Conservation (phyloP, 2,329 filamentous ascomycete genomes). For the Lithohypha guttulata region DNA sequence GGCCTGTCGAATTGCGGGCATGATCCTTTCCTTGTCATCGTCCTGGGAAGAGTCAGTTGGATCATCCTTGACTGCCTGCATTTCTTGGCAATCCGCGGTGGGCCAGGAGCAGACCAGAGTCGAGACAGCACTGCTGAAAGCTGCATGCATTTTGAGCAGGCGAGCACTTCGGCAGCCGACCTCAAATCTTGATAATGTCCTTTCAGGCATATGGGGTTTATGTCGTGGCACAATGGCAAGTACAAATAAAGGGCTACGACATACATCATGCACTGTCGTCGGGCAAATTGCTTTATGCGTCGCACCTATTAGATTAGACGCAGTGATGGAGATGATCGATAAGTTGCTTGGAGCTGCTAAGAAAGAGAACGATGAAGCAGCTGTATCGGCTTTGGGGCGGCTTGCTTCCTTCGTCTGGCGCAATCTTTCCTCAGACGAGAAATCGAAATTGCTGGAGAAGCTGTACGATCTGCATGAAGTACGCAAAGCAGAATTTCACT, state of each 20-base stretch:
- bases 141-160: conserved; percentile 49
- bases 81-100: conserved; percentile 47
- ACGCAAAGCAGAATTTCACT: conserved; percentile 77
- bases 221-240: too few species aligned
- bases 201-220: too few species aligned
- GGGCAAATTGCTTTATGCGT: conserved; percentile 52
- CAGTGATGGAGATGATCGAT: conserved; percentile 40
- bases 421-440: conserved; percentile 36
- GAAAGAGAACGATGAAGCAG: conserved; percentile 67
- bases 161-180: conserved; percentile 44
- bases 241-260: conserved; percentile 46
- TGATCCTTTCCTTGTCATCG: conserved; percentile 57
- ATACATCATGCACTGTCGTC: conserved; percentile 47
- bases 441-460: conserved; percentile 47
- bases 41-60: conserved; percentile 8
- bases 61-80: conserved; percentile 10
- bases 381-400: conserved; percentile 70
- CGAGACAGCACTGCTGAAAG: conserved; percentile 49
- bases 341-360: conserved; percentile 60
- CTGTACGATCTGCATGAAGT: conserved; percentile 73
- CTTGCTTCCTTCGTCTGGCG: conserved; percentile 39
- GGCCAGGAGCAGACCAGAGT: conserved; percentile 49
- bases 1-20: conserved; percentile 62
- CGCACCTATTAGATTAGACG: conserved; percentile 28
- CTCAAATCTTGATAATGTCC: too few species aligned